A percentile compares a stretch with the other conserved stretches of the same genome.
phyloP scores from a whole-genome alignment of 257 asterid genomes.

The Petrea volubilis region DNA sequence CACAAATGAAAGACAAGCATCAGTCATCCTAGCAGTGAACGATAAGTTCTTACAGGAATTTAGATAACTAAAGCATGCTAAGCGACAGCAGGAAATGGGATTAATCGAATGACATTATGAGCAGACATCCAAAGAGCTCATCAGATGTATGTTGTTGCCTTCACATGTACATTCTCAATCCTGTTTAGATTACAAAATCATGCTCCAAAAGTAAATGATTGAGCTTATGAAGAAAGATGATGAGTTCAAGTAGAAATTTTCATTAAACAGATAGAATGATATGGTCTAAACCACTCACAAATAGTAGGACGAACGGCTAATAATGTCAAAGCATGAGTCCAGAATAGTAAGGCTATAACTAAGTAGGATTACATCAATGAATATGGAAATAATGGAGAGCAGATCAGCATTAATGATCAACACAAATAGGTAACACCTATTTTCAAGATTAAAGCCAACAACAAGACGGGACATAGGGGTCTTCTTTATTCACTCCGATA shows the following conservation, averaged over 20 bases:
- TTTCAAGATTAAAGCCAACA: neutral
- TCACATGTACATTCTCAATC: neutral
- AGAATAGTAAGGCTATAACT: neutral
- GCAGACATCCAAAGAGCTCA: neutral
- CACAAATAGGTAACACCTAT: slow-evolving; percentile 1
- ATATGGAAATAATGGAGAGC: neutral
- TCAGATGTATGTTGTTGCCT: neutral
- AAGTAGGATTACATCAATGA: neutral
- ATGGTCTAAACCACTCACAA: neutral
- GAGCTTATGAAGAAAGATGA: neutral
- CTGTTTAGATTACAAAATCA: neutral
- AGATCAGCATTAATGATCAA: neutral
- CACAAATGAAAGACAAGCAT: neutral
- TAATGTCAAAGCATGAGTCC: neutral
- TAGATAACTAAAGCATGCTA: neutral
- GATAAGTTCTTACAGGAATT: neutral
- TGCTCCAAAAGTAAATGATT: neutral
- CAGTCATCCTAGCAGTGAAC: neutral
- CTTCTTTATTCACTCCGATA: neutral
- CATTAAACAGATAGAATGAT: neutral
- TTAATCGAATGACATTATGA: neutral
- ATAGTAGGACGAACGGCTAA: neutral
- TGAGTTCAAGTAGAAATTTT: slow-evolving; percentile 5
- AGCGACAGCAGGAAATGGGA: neutral
- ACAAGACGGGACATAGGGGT: neutral